These are phyloP conservation scores for Cerioporus squamosus DNA, from an alignment of 1,284 basidiomycete species.

Conservation along the genomic window DNA sequence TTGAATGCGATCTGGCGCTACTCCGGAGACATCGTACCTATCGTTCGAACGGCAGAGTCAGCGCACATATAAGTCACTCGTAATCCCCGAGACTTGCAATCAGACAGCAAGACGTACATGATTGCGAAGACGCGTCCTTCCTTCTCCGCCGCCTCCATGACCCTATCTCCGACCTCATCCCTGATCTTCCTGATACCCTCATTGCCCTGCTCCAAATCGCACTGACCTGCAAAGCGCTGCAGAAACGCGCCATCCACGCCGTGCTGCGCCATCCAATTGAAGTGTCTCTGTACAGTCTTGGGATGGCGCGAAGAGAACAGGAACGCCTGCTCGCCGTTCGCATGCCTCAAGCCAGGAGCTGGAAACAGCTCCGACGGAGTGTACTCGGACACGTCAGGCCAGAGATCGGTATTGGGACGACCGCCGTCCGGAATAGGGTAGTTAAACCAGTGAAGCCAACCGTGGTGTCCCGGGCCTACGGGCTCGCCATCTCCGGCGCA, in stretches of 20 bases:
- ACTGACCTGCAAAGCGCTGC: slow-evolving; percentile 72
- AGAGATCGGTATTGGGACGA: slow-evolving; percentile 69
- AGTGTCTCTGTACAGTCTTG: slow-evolving; percentile 74
- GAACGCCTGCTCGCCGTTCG: slow-evolving; percentile 58
- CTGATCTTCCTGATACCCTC: slow-evolving; percentile 60
- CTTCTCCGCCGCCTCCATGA: slow-evolving; percentile 72
- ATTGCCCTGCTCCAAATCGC: slow-evolving; percentile 55
- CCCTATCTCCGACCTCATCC: slow-evolving; percentile 73
- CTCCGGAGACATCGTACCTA: slow-evolving; percentile 80
- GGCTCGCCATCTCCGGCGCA: slow-evolving; percentile 37
- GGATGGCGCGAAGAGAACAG: slow-evolving; percentile 78
- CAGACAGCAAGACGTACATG: slow-evolving; percentile 53
- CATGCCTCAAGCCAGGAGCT: slow-evolving; percentile 63
- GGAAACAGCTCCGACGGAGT: slow-evolving; percentile 69
- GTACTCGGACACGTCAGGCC: slow-evolving; percentile 76
- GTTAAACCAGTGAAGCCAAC: slow-evolving; percentile 84
- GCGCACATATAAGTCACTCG: too few relatives aligned
- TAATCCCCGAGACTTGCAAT: not conserved
- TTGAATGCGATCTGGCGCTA: slow-evolving; percentile 62
- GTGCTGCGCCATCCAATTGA: slow-evolving; percentile 81
- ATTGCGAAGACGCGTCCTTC: slow-evolving; percentile 79
- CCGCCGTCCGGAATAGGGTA: slow-evolving; percentile 67
- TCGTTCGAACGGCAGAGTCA: not conserved
- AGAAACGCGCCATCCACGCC: slow-evolving; percentile 78
- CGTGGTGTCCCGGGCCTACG: slow-evolving; percentile 73